A percentile compares a stretch with the other conserved stretches of the same genome.
Conservation (phyloP, 306 rosid genomes). For the Casuarina cunninghamiana region DNA sequence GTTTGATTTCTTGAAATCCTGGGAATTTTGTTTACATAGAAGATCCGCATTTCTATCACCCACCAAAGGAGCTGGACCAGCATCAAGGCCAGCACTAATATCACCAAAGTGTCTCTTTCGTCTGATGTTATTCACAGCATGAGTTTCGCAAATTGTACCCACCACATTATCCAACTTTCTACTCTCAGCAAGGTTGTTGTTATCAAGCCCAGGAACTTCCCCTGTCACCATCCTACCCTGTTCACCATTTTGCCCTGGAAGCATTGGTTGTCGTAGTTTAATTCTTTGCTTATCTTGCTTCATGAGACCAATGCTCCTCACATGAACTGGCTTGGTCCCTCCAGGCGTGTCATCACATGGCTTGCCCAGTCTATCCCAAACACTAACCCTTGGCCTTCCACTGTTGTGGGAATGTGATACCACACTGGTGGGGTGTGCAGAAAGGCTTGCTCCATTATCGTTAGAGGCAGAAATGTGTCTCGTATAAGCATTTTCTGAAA, state of each 20-base stretch:
- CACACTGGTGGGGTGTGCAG: background rate
- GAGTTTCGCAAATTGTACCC: conserved; percentile 7
- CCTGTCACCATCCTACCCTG: background rate
- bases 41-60: conserved; percentile 11
- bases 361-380: conserved; percentile 36
- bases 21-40: conserved; percentile 6
- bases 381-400: conserved; percentile 21
- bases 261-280: background rate
- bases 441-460: conserved; percentile 5
- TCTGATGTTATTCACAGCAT: conserved; percentile 7
- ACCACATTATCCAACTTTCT: conserved; percentile 6
- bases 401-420: background rate
- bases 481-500: conserved; percentile 13
- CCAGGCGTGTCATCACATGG: background rate
- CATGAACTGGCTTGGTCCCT: background rate
- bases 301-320: background rate
- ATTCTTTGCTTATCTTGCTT: conserved; percentile 1
- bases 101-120: conserved; percentile 35
- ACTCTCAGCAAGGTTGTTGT: conserved; percentile 1
- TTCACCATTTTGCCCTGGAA: background rate
- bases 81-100: conserved; percentile 7
- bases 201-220: conserved; percentile 9
- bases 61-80: conserved; percentile 14
- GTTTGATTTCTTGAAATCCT: conserved; percentile 18
- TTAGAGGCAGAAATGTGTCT: background rate